Conservation (phyloP, 345 rosid species). For the Pistacia integerrima region DNA sequence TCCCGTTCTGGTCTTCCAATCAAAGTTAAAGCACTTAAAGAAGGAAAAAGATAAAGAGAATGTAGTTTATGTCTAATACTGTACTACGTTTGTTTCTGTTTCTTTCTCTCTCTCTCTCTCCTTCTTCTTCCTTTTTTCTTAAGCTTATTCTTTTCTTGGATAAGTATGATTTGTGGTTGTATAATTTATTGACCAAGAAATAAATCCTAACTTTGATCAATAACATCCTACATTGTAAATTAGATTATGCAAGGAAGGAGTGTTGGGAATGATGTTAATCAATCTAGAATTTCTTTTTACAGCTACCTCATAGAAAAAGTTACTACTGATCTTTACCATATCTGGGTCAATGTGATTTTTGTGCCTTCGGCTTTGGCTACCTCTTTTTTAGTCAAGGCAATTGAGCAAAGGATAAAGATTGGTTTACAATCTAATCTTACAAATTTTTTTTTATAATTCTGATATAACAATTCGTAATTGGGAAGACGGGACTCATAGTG, state of each 20-base stretch:
- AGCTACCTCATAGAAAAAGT: background rate
- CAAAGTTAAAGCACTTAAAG: constrained; percentile 46
- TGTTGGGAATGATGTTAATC: constrained; percentile 23
- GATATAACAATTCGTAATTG: too few species aligned
- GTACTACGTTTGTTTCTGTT: constrained; percentile 21
- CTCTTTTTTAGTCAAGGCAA: too few species aligned
- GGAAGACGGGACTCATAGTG: too few species aligned
- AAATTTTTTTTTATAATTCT: too few species aligned
- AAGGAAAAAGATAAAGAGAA: constrained; percentile 36
- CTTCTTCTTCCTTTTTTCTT: background rate
- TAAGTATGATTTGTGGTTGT: background rate
- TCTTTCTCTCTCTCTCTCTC: background rate
- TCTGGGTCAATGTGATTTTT: background rate
- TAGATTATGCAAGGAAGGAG: background rate
- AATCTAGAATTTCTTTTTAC: constrained; percentile 6
- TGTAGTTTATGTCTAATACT: constrained; percentile 14
- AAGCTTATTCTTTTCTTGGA: constrained; percentile 29
- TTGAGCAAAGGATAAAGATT: too few species aligned
- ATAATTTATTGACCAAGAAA: too few species aligned
- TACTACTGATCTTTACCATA: too few species aligned
- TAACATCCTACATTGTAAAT: too few species aligned
- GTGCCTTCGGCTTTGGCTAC: background rate
- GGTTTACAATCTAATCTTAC: too few species aligned
- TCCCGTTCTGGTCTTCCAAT: constrained; percentile 33
- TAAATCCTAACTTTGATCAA: too few species aligned